Evolutionary conservation across 805 yeast species (phyloP).

Genomic region (Candida arabinofermentans): DNA sequence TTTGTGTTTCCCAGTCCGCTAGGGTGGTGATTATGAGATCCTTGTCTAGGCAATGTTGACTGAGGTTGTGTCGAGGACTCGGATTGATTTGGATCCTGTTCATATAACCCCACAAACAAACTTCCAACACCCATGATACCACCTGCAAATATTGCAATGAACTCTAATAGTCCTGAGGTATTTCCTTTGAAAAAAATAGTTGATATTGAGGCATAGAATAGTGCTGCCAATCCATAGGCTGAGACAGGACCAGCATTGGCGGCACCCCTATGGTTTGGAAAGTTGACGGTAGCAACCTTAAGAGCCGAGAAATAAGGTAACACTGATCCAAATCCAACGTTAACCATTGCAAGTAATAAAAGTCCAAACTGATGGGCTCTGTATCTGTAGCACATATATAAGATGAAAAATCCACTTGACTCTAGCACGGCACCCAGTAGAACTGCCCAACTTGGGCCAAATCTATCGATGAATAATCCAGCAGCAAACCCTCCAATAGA

Average conservation of each 20-base stretch:
- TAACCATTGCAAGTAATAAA: conserved; percentile 45
- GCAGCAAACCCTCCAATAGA: conserved; percentile 69
- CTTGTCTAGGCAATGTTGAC: neutral
- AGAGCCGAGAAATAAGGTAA: conserved; percentile 56
- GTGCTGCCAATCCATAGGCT: conserved; percentile 67
- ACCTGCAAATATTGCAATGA: conserved; percentile 54
- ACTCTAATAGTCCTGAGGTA: conserved; percentile 51
- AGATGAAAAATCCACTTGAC: conserved; percentile 48
- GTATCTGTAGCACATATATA: conserved; percentile 44
- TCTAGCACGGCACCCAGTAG: conserved; percentile 53
- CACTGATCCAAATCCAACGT: conserved; percentile 64
- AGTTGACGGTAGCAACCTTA: conserved; percentile 57
- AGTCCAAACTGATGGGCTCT: conserved; percentile 36
- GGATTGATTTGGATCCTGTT: conserved; percentile 28
- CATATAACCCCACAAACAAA: conserved; percentile 37
- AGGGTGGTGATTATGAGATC: neutral
- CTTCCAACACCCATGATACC: conserved; percentile 39
- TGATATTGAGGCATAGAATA: conserved; percentile 56
- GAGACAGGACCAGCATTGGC: conserved; percentile 70
- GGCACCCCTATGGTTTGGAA: conserved; percentile 65
- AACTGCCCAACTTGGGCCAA: conserved; percentile 53
- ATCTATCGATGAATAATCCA: conserved; percentile 60
- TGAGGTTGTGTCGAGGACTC: conserved; percentile 2
- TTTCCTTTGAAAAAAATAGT: conserved; percentile 48
- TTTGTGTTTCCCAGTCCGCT: conserved; percentile 4